Evolutionary conservation across 2,329 filamentous ascomycete genomes (phyloP).

Genomic region (Diaporthe sp.): DNA sequence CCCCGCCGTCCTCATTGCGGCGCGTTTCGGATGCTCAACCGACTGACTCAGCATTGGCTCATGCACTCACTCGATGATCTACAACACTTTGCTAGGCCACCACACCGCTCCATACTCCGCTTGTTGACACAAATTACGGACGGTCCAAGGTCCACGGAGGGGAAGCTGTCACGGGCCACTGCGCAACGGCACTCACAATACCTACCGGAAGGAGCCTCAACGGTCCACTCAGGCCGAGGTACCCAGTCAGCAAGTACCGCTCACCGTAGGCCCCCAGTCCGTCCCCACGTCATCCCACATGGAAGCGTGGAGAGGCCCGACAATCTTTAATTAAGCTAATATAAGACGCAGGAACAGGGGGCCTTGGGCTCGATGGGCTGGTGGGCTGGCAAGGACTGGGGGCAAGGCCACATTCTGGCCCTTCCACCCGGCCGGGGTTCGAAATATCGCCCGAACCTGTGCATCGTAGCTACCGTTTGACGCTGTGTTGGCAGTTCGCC

Average conservation of each 20-base stretch:
- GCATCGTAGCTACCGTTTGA: not conserved
- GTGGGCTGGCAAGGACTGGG: not conserved
- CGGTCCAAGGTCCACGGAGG: not conserved
- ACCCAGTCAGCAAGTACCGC: slow-evolving; percentile 11
- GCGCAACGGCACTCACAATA: slow-evolving; percentile 6
- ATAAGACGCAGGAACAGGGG: slow-evolving; percentile 36
- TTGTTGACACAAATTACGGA: slow-evolving; percentile 24
- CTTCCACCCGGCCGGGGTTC: slow-evolving; percentile 20
- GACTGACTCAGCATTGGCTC: slow-evolving; percentile 22
- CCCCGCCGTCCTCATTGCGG: not conserved
- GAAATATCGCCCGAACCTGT: slow-evolving; percentile 29
- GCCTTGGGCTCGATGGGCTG: slow-evolving; percentile 14
- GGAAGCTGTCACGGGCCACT: not conserved
- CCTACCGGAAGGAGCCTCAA: slow-evolving; percentile 25
- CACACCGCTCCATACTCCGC: slow-evolving; percentile 26
- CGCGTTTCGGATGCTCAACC: slow-evolving; percentile 19
- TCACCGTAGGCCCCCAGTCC: slow-evolving; percentile 24
- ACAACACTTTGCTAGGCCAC: not conserved
- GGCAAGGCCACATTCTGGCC: slow-evolving; percentile 2
- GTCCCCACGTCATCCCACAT: slow-evolving; percentile 37
- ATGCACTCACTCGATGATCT: not conserved
- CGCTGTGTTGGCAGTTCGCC: slow-evolving; percentile 8
- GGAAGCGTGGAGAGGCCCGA: slow-evolving; percentile 32
- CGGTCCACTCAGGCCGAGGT: slow-evolving; percentile 6
- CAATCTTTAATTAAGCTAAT: slow-evolving; percentile 36